These are phyloP conservation scores for Ricinus communis DNA, from an alignment of 345 rosid genomes.

Conservation along the genomic window DNA sequence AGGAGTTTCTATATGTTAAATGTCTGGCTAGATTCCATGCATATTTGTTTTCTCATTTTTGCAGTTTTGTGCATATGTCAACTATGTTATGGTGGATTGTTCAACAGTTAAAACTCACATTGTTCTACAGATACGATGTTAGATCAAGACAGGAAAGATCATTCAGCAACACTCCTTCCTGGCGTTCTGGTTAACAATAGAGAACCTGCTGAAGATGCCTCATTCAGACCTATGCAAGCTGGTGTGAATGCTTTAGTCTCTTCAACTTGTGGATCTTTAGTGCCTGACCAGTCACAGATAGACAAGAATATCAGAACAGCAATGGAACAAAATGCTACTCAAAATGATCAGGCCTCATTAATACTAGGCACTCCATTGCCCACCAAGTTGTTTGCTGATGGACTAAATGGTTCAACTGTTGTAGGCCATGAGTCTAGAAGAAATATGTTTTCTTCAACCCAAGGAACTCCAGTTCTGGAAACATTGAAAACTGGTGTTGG, in stretches of 20 bases:
- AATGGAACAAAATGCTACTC: background rate
- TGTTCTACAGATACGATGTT: background rate
- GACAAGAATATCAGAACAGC: background rate
- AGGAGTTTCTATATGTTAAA: background rate
- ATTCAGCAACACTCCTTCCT: background rate
- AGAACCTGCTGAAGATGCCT: slow-evolving; percentile 3
- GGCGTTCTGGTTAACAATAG: background rate
- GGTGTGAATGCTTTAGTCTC: background rate
- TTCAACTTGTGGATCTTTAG: background rate
- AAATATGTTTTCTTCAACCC: slow-evolving; percentile 9
- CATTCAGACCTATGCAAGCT: background rate
- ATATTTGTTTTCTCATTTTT: background rate
- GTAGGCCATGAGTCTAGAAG: slow-evolving; percentile 1
- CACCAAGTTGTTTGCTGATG: background rate
- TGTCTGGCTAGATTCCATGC: background rate
- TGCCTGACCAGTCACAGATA: slow-evolving; percentile 5
- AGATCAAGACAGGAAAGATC: background rate
- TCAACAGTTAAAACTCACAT: background rate
- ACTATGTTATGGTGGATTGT: background rate
- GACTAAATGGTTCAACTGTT: background rate
- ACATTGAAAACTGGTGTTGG: background rate
- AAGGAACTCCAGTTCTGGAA: background rate
- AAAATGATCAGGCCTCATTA: slow-evolving; percentile 3
- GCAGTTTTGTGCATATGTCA: background rate
- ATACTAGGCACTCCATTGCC: slow-evolving; percentile 5